phyloP scores from a whole-genome alignment of 192 early-diverging fungal genomes.

The Rhizoclosmatium globosum region DNA sequence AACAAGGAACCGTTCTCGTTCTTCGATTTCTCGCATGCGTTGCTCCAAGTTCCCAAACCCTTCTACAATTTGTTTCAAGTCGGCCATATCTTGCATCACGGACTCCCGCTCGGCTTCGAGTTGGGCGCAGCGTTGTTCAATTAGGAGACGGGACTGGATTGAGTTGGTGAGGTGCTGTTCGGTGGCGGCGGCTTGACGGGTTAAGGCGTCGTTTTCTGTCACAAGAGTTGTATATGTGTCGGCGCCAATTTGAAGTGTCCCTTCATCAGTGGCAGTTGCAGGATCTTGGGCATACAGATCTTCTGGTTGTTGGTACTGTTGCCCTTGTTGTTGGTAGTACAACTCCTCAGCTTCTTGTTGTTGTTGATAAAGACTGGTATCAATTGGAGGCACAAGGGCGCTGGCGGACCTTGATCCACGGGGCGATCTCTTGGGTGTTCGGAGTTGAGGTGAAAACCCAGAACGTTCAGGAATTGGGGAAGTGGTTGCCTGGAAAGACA shows the following conservation, averaged over 20 bases:
- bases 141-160: not conserved
- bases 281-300: not conserved
- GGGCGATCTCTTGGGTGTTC: not conserved
- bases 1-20: not conserved
- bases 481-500: not conserved
- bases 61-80: not conserved
- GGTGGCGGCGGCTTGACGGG: slow-evolving; percentile 2
- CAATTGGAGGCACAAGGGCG: not conserved
- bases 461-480: not conserved
- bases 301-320: not conserved
- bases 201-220: slow-evolving; percentile 20
- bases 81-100: not conserved
- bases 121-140: slow-evolving; percentile 1
- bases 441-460: not conserved
- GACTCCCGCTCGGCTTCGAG: slow-evolving; percentile 23
- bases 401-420: not conserved
- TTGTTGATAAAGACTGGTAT: not conserved
- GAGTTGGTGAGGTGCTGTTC: slow-evolving; percentile 2
- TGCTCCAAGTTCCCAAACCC: slow-evolving; percentile 11
- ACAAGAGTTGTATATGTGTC: not conserved
- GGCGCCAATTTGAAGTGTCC: slow-evolving; percentile 7
- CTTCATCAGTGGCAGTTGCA: not conserved
- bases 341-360: not conserved
- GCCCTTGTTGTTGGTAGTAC: not conserved
- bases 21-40: slow-evolving; percentile 9